phyloP scores from a whole-genome alignment of 371 early-diverging fungal species.

The Mortierella sp. region DNA sequence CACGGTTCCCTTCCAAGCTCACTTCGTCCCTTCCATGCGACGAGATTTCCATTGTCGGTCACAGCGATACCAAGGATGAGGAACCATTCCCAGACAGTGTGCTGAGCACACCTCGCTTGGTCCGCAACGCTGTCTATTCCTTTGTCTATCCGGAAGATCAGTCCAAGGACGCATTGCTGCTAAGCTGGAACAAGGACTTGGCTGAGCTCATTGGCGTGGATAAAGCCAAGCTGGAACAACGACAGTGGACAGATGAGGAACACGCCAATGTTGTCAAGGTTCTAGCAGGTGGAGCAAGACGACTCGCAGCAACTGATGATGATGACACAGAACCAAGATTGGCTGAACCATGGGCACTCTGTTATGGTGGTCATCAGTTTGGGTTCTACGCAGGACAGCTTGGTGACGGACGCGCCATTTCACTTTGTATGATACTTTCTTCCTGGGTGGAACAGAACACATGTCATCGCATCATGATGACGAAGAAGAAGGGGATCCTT shows the following conservation, averaged over 20 bases:
- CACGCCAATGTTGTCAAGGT: constrained; percentile 31
- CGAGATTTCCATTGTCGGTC: constrained; percentile 27
- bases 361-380: constrained; percentile 93
- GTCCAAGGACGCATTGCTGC: constrained; percentile 29
- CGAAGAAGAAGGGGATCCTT: no score
- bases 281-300: constrained; percentile 28
- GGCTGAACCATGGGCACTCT: constrained; percentile 84
- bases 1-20: constrained; percentile 32
- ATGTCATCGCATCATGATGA: neutral
- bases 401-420: constrained; percentile 91
- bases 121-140: constrained; percentile 69
- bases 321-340: constrained; percentile 36
- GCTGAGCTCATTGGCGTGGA: constrained; percentile 28
- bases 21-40: constrained; percentile 49
- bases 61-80: constrained; percentile 21
- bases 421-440: constrained; percentile 66
- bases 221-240: constrained; percentile 9
- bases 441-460: neutral
- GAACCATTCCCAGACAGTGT: constrained; percentile 30
- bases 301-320: neutral
- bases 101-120: constrained; percentile 59
- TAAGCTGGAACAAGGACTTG: constrained; percentile 46
- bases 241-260: constrained; percentile 36
- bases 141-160: constrained; percentile 67
- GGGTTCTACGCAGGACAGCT: constrained; percentile 79